A percentile compares a stretch with the other conserved stretches of the same genome.
Conservation (phyloP, 352 stramenopile genomes). For the Phytophthora chlamydospora region DNA sequence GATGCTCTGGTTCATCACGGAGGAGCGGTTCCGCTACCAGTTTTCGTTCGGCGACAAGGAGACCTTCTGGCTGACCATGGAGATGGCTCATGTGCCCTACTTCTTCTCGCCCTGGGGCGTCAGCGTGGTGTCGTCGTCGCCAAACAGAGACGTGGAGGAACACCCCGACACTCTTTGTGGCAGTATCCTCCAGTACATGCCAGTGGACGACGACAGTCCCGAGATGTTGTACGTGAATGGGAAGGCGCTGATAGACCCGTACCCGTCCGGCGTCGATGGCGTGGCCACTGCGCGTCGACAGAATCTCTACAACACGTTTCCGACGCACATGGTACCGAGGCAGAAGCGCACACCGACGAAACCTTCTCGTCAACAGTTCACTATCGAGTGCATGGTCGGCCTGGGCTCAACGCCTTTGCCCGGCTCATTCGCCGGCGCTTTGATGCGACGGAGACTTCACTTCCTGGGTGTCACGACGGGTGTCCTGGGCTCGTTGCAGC, state of each 20-base stretch:
- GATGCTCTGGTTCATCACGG: conserved; percentile 41
- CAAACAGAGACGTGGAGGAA: conserved; percentile 39
- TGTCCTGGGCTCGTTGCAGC: conserved; percentile 34
- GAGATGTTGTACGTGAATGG: conserved; percentile 38
- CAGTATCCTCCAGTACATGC: conserved; percentile 37
- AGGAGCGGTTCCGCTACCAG: conserved; percentile 35
- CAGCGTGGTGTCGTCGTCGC: conserved; percentile 42
- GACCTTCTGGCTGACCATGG: conserved; percentile 51
- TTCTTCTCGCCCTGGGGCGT: conserved; percentile 52
- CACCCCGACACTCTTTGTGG: conserved; percentile 38
- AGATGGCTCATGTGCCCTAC: conserved; percentile 47
- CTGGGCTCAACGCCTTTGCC: conserved; percentile 51
- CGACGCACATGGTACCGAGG: conserved; percentile 59
- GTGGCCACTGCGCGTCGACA: conserved; percentile 30
- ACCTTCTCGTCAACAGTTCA: conserved; percentile 21
- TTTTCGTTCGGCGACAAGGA: conserved; percentile 54
- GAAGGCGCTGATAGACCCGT: conserved; percentile 31
- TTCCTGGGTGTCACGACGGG: conserved; percentile 43
- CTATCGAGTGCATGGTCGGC: conserved; percentile 55
- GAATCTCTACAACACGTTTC: conserved; percentile 51
- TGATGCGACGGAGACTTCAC: conserved; percentile 50
- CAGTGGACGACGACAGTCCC: conserved; percentile 21
- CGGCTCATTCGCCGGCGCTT: conserved; percentile 28
- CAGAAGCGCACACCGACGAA: conserved; percentile 33
- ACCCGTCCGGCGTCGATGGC: conserved; percentile 32